Evolutionary conservation across 2,329 filamentous ascomycete species (phyloP).

Genomic region (Fusarium agapanthi): DNA sequence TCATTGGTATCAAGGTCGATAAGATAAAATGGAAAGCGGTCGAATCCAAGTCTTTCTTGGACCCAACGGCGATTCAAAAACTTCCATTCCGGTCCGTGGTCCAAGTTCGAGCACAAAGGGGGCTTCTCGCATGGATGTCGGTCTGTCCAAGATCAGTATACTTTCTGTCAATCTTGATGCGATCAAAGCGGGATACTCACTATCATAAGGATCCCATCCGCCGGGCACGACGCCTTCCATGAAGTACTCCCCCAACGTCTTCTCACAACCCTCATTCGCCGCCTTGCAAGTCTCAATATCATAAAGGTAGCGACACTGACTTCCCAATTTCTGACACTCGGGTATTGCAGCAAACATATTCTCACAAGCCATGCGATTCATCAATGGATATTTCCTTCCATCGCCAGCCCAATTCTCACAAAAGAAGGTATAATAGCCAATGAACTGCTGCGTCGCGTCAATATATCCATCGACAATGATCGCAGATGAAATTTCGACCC

Average conservation of each 20-base stretch:
- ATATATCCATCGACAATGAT: conserved; percentile 32
- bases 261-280: conserved; percentile 21
- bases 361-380: conserved; percentile 10
- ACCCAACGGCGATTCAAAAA: conserved; percentile 21
- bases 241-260: conserved; percentile 3
- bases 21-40: neutral
- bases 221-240: conserved; percentile 2
- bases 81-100: conserved; percentile 16
- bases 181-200: neutral
- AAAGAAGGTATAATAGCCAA: conserved; percentile 27
- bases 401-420: conserved; percentile 20
- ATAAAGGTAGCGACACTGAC: neutral
- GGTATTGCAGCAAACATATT: conserved; percentile 24
- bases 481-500: conserved; percentile 2
- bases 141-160: neutral
- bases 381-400: conserved; percentile 12
- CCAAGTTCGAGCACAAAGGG: conserved; percentile 17
- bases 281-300: conserved; percentile 1
- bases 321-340: conserved; percentile 4
- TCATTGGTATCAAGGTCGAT: conserved; percentile 8
- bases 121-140: conserved; percentile 13
- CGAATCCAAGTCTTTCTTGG: conserved; percentile 18
- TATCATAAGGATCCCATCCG: conserved; percentile 29
- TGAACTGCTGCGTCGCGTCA: conserved; percentile 16
- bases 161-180: too few species aligned